Evolutionary conservation across 169 alveolate species (phyloP).

Genomic region (Plasmodium chabaudi): DNA sequence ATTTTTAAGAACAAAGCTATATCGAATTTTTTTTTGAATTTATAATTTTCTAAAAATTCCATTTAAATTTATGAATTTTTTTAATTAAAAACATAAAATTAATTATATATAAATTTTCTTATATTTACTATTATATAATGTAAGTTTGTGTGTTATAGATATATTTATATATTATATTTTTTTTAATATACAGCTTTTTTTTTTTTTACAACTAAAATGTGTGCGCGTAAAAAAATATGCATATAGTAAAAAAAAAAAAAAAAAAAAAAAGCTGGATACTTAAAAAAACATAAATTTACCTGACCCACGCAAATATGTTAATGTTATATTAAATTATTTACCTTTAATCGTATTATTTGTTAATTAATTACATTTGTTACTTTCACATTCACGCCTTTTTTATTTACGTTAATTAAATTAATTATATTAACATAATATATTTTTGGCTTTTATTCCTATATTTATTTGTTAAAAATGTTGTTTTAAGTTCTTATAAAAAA

Average conservation of each 20-base stretch:
- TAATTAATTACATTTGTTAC: conserved; percentile 18
- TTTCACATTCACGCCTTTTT: conserved; percentile 17
- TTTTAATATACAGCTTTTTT: conserved; percentile 37
- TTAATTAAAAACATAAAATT: conserved; percentile 5
- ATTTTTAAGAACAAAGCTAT: conserved; percentile 12
- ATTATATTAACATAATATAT: neutral
- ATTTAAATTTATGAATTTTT: conserved; percentile 4
- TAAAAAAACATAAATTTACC: conserved; percentile 17
- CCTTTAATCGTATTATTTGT: neutral
- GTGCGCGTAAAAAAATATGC: conserved; percentile 1
- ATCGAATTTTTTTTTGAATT: conserved; percentile 10
- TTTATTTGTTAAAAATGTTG: conserved; percentile 49
- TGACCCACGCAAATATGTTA: conserved; percentile 23
- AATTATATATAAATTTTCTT: conserved; percentile 5
- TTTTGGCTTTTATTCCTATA: conserved; percentile 31
- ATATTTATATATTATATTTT: conserved; percentile 30
- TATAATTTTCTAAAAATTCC: conserved; percentile 3
- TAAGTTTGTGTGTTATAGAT: conserved; percentile 11
- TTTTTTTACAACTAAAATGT: conserved; percentile 2
- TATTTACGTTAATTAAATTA: conserved; percentile 28
- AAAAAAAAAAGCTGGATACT: conserved; percentile 9
- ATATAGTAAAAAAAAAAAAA: conserved; percentile 10
- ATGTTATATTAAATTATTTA: conserved; percentile 22
- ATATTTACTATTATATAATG: neutral
- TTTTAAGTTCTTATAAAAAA: conserved; percentile 5